A percentile compares a stretch with the other conserved stretches of the same genome.
These are phyloP conservation scores for Periconia macrospinosa DNA, from an alignment of 2,329 filamentous ascomycete species.

Conservation along the genomic window DNA sequence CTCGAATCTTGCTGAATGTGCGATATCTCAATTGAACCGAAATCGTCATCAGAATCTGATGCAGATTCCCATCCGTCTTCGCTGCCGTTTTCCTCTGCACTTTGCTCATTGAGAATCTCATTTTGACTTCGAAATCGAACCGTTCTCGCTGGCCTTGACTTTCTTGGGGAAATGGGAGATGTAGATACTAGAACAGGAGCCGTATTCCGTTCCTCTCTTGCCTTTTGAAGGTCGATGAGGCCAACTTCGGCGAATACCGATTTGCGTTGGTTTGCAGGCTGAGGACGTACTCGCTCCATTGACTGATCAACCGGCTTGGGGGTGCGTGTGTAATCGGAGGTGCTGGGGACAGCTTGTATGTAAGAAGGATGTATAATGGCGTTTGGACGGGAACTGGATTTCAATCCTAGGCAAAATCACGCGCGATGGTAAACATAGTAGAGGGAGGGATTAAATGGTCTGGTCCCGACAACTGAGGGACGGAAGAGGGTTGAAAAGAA, in stretches of 20 bases:
- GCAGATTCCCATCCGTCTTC: slow-evolving; percentile 32
- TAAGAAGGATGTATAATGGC: slow-evolving; percentile 15
- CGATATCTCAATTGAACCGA: slow-evolving; percentile 1
- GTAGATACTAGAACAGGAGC: slow-evolving; percentile 23
- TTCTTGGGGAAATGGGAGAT: slow-evolving; percentile 2
- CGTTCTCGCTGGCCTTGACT: slow-evolving; percentile 23
- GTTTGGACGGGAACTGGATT: slow-evolving; percentile 21
- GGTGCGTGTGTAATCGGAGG: background rate
- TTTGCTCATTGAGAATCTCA: slow-evolving; percentile 23
- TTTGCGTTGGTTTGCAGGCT: slow-evolving; percentile 28
- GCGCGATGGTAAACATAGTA: background rate
- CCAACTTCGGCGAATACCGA: slow-evolving; percentile 43
- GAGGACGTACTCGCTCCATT: slow-evolving; percentile 33
- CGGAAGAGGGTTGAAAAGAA: background rate
- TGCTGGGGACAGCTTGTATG: background rate
- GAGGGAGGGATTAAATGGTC: background rate
- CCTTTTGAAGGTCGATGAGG: slow-evolving; percentile 36
- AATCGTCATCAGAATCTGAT: slow-evolving; percentile 25
- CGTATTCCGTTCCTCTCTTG: slow-evolving; percentile 31
- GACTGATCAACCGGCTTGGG: background rate
- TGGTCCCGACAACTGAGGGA: background rate
- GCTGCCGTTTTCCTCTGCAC: slow-evolving; percentile 11
- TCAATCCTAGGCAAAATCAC: background rate
- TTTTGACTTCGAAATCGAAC: slow-evolving; percentile 38
- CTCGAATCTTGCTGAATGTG: slow-evolving; percentile 11